These are phyloP conservation scores for Plasmodium sp. DNA, from an alignment of 169 alveolate species.

Conservation along the genomic window DNA sequence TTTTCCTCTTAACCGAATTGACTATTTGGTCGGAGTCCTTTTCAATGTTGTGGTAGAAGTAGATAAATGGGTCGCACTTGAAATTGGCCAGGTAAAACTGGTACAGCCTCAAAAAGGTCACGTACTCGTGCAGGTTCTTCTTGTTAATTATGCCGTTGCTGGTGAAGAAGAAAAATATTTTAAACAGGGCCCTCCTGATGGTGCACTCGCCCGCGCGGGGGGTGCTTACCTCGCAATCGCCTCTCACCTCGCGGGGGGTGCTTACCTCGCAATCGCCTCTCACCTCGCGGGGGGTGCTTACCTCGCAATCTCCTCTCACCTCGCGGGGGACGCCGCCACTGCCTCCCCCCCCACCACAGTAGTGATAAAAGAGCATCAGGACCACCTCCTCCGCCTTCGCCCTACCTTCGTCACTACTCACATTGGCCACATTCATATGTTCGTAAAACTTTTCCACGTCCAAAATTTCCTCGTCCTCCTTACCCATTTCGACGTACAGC, in stretches of 20 bases:
- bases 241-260: too few relatives aligned
- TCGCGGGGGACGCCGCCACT: neutral
- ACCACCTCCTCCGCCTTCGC: neutral
- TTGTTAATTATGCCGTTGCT: slow-evolving; percentile 44
- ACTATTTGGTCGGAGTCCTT: neutral
- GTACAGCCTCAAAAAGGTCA: slow-evolving; percentile 24
- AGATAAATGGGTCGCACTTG: neutral
- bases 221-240: too few relatives aligned
- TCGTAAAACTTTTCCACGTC: slow-evolving; percentile 22
- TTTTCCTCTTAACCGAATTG: neutral
- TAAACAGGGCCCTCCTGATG: slow-evolving; percentile 4
- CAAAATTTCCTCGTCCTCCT: neutral
- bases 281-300: neutral
- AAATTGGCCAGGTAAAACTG: neutral
- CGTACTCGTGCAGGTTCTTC: slow-evolving; percentile 1
- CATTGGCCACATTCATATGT: neutral
- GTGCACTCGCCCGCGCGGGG: neutral
- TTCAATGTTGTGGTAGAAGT: slow-evolving; percentile 54
- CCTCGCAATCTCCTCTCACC: neutral
- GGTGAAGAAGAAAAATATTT: slow-evolving; percentile 29
- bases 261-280: neutral
- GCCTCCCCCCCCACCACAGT: neutral
- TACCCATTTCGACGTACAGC: slow-evolving; percentile 12
- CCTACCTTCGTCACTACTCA: neutral
- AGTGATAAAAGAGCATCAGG: slow-evolving; percentile 47